Percentiles rank a stretch among this genome's conserved stretches.
Conservation (phyloP, 768 basidiomycete species). For the Hericium rajendrae region DNA sequence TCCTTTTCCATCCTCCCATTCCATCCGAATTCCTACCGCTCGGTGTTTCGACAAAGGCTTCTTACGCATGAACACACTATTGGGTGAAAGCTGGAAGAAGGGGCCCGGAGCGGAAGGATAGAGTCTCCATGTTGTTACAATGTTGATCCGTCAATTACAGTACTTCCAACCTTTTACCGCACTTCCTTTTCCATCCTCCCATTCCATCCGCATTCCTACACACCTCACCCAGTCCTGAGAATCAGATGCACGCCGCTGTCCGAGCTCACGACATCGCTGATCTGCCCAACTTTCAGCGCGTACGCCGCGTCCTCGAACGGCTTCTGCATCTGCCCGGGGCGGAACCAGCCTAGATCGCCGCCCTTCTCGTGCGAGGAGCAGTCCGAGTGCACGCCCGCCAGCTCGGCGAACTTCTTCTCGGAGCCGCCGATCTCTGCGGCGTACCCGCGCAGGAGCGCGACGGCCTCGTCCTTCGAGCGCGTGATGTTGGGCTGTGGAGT, state of each 20-base stretch:
- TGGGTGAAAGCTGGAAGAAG: no score
- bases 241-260: constrained; percentile 96
- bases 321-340: constrained; percentile 89
- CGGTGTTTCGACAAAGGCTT: no score
- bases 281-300: constrained; percentile 58
- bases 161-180: not conserved
- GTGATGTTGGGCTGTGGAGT: constrained; percentile 59
- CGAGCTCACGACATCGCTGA: constrained; percentile 76
- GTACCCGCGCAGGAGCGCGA: constrained; percentile 60
- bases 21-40: not conserved
- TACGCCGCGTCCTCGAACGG: constrained; percentile 90
- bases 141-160: not conserved
- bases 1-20: not conserved
- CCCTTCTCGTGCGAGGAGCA: constrained; percentile 76
- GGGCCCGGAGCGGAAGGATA: no score
- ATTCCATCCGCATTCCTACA: not conserved
- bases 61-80: no score
- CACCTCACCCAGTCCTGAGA: constrained; percentile 63
- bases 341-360: constrained; percentile 88
- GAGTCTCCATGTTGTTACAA: not conserved
- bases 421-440: constrained; percentile 46
- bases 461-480: constrained; percentile 82
- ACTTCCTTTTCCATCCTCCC: not conserved
- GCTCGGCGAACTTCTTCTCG: constrained; percentile 55
- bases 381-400: constrained; percentile 76